Percentiles rank a stretch among this genome's conserved stretches.
phyloP scores from a whole-genome alignment of 805 yeast species.

The Sugiyamaella smithiae region DNA sequence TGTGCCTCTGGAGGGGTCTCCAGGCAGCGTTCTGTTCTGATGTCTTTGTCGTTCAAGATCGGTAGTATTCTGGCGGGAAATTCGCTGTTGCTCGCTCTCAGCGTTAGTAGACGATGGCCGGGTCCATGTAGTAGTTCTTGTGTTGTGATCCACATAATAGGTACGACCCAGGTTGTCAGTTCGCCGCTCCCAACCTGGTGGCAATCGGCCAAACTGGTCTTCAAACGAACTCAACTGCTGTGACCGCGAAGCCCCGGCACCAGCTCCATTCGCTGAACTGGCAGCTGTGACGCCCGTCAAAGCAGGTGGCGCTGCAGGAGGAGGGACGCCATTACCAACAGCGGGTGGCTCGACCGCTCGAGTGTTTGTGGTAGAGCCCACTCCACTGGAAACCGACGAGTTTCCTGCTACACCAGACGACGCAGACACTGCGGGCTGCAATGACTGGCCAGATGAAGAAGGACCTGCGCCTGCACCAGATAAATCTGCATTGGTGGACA shows the following conservation, averaged over 20 bases:
- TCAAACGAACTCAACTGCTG: constrained; percentile 83
- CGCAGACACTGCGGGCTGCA: neutral
- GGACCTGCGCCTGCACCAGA: constrained; percentile 6
- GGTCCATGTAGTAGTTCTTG: constrained; percentile 98
- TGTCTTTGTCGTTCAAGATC: constrained; percentile 91
- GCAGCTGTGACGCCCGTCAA: too few relatives aligned
- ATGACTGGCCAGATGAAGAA: neutral
- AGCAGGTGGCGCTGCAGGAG: constrained; percentile 18
- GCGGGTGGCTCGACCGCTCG: neutral
- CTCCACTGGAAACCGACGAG: neutral
- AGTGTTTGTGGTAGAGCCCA: neutral
- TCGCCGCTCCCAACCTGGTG: constrained; percentile 99
- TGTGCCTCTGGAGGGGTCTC: constrained; percentile 38
- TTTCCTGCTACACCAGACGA: neutral
- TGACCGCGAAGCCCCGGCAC: constrained; percentile 23
- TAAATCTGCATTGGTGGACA: constrained; percentile 34
- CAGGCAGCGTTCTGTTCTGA: constrained; percentile 86
- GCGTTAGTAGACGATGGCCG: constrained; percentile 81
- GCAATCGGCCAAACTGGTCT: constrained; percentile 93
- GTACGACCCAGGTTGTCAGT: constrained; percentile 97
- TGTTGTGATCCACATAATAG: constrained; percentile 95
- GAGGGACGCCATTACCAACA: constrained; percentile 9
- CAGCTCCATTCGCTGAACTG: constrained; percentile 9
- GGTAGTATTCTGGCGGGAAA: constrained; percentile 52
- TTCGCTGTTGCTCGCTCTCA: constrained; percentile 60